Conservation (phyloP, 1,284 basidiomycete species). For the Pterulicium gracile region DNA sequence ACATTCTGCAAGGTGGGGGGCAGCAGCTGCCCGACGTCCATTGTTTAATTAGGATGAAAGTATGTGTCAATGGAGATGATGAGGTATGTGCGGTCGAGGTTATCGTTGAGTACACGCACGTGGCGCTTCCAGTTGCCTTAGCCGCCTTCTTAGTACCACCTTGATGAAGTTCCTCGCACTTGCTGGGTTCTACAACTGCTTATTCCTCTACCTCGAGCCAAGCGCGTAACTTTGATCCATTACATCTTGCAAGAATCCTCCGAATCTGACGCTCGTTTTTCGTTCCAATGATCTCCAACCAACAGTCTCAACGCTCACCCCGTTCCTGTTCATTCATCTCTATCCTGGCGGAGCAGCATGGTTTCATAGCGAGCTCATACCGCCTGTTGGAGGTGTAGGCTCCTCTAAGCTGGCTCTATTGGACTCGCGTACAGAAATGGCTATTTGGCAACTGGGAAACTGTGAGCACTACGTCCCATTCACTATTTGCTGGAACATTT, state of each 20-base stretch:
- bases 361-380: slow-evolving; percentile 65
- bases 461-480: slow-evolving; percentile 28
- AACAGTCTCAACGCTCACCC: slow-evolving; percentile 46
- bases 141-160: not conserved
- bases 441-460: slow-evolving; percentile 62
- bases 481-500: no score
- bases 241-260: no score
- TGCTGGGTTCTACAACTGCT: slow-evolving; percentile 52
- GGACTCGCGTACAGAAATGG: slow-evolving; percentile 50
- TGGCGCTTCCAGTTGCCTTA: no score
- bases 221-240: no score
- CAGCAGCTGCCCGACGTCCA: no score
- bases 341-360: slow-evolving; percentile 49
- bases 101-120: no score
- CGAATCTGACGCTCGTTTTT: slow-evolving; percentile 3
- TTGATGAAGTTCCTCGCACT: slow-evolving; percentile 41
- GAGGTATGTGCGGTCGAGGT: no score
- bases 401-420: slow-evolving; percentile 14
- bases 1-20: slow-evolving; percentile 79
- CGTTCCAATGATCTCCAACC: not conserved
- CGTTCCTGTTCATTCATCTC: slow-evolving; percentile 48
- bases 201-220: slow-evolving; percentile 66
- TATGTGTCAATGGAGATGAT: no score
- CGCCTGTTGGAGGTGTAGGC: slow-evolving; percentile 15
- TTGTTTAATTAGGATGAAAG: no score